Percentiles rank a stretch among this genome's conserved stretches.
phyloP scores from a whole-genome alignment of 768 basidiomycete species.

The Candolleomyces eurysporus region DNA sequence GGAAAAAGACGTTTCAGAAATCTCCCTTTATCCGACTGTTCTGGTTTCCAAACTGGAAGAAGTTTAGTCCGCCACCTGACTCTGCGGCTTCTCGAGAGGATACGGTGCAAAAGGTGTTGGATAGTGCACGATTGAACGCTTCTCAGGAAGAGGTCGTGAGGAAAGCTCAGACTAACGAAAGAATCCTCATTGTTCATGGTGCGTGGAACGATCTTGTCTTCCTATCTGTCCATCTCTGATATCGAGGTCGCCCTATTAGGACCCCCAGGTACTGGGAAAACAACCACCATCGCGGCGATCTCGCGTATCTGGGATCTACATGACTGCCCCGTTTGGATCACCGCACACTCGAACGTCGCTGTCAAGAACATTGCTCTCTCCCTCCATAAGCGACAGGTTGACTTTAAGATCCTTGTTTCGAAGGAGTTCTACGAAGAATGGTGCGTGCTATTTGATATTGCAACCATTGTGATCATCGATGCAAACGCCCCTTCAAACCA shows the following conservation, averaged over 20 bases:
- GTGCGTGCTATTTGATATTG: constrained; percentile 20
- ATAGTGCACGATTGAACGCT: constrained; percentile 26
- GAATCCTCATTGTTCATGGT: constrained; percentile 41
- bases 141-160: constrained; percentile 37
- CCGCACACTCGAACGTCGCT: constrained; percentile 49
- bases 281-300: constrained; percentile 46
- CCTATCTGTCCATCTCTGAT: background rate
- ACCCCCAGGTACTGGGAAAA: constrained; percentile 55
- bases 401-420: constrained; percentile 45
- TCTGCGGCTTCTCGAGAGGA: background rate
- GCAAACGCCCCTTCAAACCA: constrained; percentile 13
- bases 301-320: constrained; percentile 32
- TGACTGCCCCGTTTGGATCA: constrained; percentile 33
- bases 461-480: background rate
- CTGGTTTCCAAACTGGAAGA: constrained; percentile 35
- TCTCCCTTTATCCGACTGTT: constrained; percentile 34
- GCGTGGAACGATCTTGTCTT: background rate
- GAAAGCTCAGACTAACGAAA: constrained; percentile 30
- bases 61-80: constrained; percentile 3
- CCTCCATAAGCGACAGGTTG: constrained; percentile 30
- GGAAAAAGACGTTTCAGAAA: constrained; percentile 22
- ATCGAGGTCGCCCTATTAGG: constrained; percentile 23
- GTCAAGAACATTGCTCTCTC: constrained; percentile 51
- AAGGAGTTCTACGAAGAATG: constrained; percentile 48
- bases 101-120: background rate